Evolutionary conservation across 2,329 filamentous ascomycete genomes (phyloP).

Genomic region (Diplodia mutila): DNA sequence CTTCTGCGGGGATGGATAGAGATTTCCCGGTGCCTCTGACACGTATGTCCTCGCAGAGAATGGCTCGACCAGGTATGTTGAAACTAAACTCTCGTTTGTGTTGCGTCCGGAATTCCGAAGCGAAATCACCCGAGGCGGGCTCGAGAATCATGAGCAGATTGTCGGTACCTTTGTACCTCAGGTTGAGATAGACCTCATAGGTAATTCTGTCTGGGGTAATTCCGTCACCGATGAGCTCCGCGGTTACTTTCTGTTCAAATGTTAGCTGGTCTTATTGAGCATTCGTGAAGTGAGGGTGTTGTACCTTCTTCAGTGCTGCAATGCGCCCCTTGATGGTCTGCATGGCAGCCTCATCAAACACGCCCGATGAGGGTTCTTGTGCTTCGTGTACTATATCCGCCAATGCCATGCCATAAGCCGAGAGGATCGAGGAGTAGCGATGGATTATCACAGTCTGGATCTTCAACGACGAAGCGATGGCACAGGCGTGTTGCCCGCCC

Average conservation of each 20-base stretch:
- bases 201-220: conserved; percentile 49
- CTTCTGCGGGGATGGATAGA: conserved; percentile 25
- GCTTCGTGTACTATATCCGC: conserved; percentile 46
- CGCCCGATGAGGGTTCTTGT: conserved; percentile 41
- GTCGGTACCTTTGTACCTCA: conserved; percentile 50
- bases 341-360: conserved; percentile 33
- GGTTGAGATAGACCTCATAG: conserved; percentile 47
- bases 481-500: conserved; percentile 48
- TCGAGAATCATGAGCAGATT: conserved; percentile 50
- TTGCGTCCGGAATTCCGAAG: conserved; percentile 39
- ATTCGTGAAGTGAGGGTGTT: not conserved
- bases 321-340: conserved; percentile 68
- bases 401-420: conserved; percentile 45
- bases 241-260: conserved; percentile 55
- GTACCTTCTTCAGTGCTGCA: conserved; percentile 60
- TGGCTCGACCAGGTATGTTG: conserved; percentile 41
- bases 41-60: conserved; percentile 33
- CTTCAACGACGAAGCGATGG: conserved; percentile 48
- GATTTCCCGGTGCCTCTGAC: conserved; percentile 41
- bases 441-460: conserved; percentile 52
- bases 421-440: conserved; percentile 52
- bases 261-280: not conserved
- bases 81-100: conserved; percentile 52
- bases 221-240: conserved; percentile 67
- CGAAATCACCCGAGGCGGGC: conserved; percentile 39